phyloP scores from a whole-genome alignment of 164 flowering plant species.

The Berberis thunbergii region DNA sequence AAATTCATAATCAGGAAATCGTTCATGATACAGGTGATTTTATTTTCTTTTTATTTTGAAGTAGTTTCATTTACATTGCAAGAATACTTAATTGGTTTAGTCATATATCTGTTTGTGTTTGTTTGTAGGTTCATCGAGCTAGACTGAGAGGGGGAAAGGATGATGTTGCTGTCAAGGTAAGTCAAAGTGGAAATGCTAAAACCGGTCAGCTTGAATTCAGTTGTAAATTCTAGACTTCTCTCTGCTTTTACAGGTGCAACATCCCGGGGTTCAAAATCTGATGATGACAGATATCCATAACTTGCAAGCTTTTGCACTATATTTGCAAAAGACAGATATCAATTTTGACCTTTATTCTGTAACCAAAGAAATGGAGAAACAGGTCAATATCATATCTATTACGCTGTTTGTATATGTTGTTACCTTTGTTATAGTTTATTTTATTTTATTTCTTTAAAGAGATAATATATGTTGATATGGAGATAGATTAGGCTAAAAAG shows the following conservation, averaged over 20 bases:
- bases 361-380: constrained; percentile 90
- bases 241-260: constrained; percentile 65
- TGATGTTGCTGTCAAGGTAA: constrained; percentile 93
- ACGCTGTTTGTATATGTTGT: not conserved
- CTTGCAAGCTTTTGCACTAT: constrained; percentile 85
- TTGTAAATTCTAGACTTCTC: constrained; percentile 8
- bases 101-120: constrained; percentile 6
- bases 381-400: constrained; percentile 34
- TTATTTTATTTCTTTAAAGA: no score
- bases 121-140: constrained; percentile 80
- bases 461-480: no score
- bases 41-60: no score
- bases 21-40: no score
- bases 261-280: constrained; percentile 82
- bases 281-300: constrained; percentile 96
- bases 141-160: constrained; percentile 62
- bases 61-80: not conserved
- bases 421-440: no score
- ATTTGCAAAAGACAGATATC: constrained; percentile 88
- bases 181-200: constrained; percentile 5
- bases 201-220: not conserved
- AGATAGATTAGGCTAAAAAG: no score
- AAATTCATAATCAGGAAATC: no score
- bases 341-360: constrained; percentile 82
- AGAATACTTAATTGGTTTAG: not conserved